Conservation (phyloP, 768 basidiomycete genomes). For the Hypholoma fasciculare region DNA sequence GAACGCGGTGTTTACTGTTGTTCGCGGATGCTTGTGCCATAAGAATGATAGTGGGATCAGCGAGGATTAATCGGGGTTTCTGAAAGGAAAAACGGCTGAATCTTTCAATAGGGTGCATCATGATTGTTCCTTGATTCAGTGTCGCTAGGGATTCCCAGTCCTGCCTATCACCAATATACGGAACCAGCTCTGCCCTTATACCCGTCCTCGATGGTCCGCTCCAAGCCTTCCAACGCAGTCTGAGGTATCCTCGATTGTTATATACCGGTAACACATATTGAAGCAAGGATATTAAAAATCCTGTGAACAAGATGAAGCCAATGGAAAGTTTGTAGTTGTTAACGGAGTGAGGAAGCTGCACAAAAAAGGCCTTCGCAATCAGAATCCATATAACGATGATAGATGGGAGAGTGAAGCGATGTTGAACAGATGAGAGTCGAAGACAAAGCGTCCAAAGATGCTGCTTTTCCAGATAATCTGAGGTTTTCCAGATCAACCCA, state of each 20-base stretch:
- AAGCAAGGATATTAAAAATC: conserved; percentile 4
- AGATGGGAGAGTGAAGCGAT: conserved; percentile 3
- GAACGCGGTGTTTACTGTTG: background rate
- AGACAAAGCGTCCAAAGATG: conserved; percentile 12
- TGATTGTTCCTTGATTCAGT: background rate
- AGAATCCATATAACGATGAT: background rate
- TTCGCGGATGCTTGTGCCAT: background rate
- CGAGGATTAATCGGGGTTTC: background rate
- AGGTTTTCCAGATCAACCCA: background rate
- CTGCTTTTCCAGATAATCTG: conserved; percentile 8
- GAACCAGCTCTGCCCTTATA: conserved; percentile 8
- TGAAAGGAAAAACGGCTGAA: background rate
- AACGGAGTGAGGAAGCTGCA: background rate
- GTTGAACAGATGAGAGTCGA: conserved; percentile 6
- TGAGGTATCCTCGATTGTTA: conserved; percentile 5
- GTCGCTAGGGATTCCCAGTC: conserved; percentile 8
- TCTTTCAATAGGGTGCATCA: background rate
- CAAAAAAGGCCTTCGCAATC: background rate
- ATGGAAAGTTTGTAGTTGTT: background rate
- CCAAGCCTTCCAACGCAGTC: conserved; percentile 11
- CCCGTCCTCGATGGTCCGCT: conserved; percentile 11
- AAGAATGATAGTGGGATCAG: background rate
- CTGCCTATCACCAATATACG: conserved; percentile 9
- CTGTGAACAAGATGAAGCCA: background rate
- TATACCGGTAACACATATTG: conserved; percentile 6